Conservation (phyloP, 2,329 filamentous ascomycete species). For the Endocalyx cinctus region DNA sequence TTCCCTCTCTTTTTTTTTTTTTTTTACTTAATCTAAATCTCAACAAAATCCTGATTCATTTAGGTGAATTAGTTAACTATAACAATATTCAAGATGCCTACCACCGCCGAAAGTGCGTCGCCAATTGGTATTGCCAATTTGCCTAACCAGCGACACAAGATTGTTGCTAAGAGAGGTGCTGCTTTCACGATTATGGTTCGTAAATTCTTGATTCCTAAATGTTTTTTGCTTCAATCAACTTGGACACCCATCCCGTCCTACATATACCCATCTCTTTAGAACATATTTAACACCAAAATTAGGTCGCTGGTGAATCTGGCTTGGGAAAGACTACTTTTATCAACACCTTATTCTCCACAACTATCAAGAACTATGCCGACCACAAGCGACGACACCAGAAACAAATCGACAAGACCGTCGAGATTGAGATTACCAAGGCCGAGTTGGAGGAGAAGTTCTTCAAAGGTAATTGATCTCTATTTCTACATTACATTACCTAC, state of each 20-base stretch:
- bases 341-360: constrained; percentile 99
- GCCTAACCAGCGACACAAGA: constrained; percentile 71
- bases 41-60: constrained; percentile 11
- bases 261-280: too few species aligned
- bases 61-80: constrained; percentile 8
- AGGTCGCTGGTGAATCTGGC: constrained; percentile 98
- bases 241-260: too few species aligned
- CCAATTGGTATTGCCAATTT: constrained; percentile 68
- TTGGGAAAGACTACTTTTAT: constrained; percentile 99
- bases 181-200: constrained; percentile 98
- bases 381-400: constrained; percentile 99
- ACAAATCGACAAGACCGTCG: constrained; percentile 99
- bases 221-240: neutral
- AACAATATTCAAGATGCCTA: constrained; percentile 53
- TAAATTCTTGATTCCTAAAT: constrained; percentile 7
- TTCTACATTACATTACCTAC: neutral
- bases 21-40: too few species aligned
- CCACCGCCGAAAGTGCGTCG: constrained; percentile 26
- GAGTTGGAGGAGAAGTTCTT: constrained; percentile 99
- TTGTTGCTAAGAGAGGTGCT: constrained; percentile 79
- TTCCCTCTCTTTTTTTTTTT: too few species aligned
- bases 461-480: constrained; percentile 63
- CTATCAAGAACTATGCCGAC: constrained; percentile 99
- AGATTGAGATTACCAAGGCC: constrained; percentile 99
- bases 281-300: constrained; percentile 12